Evolutionary conservation across 345 rosid genomes (phyloP).

Genomic region (Euphorbia peplus): DNA sequence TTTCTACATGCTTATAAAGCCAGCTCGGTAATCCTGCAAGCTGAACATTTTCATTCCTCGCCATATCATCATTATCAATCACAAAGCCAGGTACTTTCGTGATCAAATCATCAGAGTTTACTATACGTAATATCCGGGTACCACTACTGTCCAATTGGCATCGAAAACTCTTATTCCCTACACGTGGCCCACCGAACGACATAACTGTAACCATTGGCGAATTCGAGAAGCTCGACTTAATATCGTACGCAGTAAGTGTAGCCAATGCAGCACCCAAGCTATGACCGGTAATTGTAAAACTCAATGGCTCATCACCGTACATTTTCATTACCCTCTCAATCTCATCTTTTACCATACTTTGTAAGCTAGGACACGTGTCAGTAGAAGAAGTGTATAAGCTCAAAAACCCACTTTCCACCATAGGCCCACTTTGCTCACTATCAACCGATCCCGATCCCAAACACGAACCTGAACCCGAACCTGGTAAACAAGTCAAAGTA

Average conservation of each 20-base stretch:
- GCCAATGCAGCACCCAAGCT: constrained; percentile 94
- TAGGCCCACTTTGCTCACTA: constrained; percentile 32
- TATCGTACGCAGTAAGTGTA: constrained; percentile 54
- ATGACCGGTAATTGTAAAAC: constrained; percentile 88
- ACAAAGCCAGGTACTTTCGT: constrained; percentile 35
- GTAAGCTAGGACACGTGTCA: constrained; percentile 48
- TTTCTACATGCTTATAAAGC: constrained; percentile 57
- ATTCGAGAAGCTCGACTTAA: constrained; percentile 5
- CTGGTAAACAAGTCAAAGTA: constrained; percentile 12
- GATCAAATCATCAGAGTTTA: constrained; percentile 29
- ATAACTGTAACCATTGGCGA: constrained; percentile 18
- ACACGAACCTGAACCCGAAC: no score
- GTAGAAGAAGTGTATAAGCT: constrained; percentile 75
- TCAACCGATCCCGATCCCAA: no score
- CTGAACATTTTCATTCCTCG: not conserved
- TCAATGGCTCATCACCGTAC: constrained; percentile 70
- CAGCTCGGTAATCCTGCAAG: constrained; percentile 37
- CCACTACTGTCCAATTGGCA: constrained; percentile 21
- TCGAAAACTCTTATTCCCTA: constrained; percentile 25
- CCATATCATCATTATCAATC: not conserved
- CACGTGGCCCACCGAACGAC: constrained; percentile 34
- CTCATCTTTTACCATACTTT: constrained; percentile 61
- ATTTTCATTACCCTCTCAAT: constrained; percentile 45
- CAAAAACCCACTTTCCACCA: constrained; percentile 91
- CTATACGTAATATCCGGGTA: constrained; percentile 20